These are phyloP conservation scores for Larix kaempferi DNA, from an alignment of 75 land plant species.

Conservation along the genomic window DNA sequence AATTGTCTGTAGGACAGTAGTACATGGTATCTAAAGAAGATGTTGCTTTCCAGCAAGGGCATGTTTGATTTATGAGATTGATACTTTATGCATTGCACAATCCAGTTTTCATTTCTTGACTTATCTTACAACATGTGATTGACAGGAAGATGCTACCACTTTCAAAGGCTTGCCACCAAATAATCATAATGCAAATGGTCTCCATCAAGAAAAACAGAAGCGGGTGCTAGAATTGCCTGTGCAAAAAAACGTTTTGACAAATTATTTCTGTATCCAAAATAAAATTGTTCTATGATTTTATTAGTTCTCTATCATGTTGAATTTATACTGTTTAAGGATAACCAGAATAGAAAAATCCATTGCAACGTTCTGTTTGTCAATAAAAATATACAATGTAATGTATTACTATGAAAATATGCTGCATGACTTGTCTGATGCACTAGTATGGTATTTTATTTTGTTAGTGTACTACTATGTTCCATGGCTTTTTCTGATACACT, in stretches of 20 bases:
- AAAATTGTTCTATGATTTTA: not conserved
- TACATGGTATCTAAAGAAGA: not conserved
- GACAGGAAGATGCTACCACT: constrained; percentile 6
- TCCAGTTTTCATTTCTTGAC: not conserved
- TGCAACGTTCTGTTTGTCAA: not conserved
- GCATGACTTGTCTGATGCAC: not conserved
- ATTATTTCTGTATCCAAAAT: constrained; percentile 84
- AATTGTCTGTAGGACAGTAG: too few species aligned
- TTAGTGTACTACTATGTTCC: too few species aligned
- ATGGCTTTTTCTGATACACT: not conserved
- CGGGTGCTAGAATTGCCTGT: constrained; percentile 62
- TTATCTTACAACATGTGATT: not conserved
- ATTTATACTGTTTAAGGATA: not conserved
- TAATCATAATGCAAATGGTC: constrained; percentile 20
- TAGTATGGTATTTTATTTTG: too few species aligned
- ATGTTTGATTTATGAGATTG: not conserved
- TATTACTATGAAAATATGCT: not conserved
- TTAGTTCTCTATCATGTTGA: not conserved
- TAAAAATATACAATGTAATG: not conserved
- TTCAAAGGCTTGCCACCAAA: not conserved
- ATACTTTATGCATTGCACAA: not conserved
- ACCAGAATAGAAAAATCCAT: not conserved
- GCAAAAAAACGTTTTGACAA: constrained; percentile 79
- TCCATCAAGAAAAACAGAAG: constrained; percentile 26
- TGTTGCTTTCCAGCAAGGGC: not conserved